These are phyloP conservation scores for Ballota nigra DNA, from an alignment of 257 asterid species.

Conservation along the genomic window DNA sequence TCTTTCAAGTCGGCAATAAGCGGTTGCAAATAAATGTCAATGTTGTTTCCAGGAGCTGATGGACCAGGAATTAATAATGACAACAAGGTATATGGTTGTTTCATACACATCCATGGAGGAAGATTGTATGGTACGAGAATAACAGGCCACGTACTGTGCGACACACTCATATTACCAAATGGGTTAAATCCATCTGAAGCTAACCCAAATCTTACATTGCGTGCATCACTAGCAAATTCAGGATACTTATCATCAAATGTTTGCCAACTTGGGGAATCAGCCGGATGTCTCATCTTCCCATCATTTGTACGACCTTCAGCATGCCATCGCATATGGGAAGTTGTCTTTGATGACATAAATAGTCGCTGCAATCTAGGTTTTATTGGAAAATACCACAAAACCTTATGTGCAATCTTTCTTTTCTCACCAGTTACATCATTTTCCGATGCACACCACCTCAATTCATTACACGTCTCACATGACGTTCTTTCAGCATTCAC, in stretches of 20 bases:
- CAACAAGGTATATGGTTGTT: not conserved
- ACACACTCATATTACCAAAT: not conserved
- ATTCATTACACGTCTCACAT: not conserved
- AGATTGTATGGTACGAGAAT: not conserved
- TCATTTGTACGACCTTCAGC: slow-evolving; percentile 2
- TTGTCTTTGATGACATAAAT: slow-evolving; percentile 14
- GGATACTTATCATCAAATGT: slow-evolving; percentile 1
- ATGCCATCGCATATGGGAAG: slow-evolving; percentile 9
- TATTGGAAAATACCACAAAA: slow-evolving; percentile 10
- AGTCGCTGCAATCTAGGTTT: slow-evolving; percentile 7
- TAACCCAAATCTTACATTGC: not conserved
- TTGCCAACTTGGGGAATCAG: not conserved
- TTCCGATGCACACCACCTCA: not conserved
- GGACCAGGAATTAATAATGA: not conserved
- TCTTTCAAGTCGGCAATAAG: not conserved
- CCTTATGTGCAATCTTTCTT: slow-evolving; percentile 5
- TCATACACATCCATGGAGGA: not conserved
- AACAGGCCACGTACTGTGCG: not conserved
- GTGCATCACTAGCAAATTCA: not conserved
- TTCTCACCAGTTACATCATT: not conserved
- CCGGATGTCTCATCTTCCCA: slow-evolving; percentile 14
- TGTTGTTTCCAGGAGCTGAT: not conserved
- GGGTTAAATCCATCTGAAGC: not conserved
- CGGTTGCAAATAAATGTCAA: not conserved
- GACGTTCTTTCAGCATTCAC: not conserved